Conservation (phyloP, 176 grass and related monocot genomes). For the Canna indica region DNA sequence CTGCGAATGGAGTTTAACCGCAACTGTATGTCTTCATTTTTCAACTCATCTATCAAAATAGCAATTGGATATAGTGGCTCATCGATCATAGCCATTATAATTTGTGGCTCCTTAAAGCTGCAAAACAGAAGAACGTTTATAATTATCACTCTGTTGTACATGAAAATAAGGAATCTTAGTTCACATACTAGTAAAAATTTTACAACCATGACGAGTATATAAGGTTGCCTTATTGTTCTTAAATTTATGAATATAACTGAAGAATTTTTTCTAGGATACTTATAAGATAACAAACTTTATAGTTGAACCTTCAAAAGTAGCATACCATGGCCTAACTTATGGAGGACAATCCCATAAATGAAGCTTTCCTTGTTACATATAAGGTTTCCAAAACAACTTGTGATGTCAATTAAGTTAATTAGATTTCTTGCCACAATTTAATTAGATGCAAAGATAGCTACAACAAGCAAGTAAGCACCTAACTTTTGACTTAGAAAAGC, state of each 20-base stretch:
- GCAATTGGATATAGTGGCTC: slow-evolving; percentile 92
- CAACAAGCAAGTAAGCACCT: background rate
- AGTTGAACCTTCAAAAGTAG: background rate
- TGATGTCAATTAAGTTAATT: background rate
- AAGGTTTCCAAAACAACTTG: background rate
- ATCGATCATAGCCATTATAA: slow-evolving; percentile 71
- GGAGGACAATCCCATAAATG: background rate
- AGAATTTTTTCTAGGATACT: background rate
- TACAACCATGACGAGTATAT: background rate
- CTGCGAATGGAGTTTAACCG: slow-evolving; percentile 87
- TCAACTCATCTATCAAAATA: slow-evolving; percentile 87
- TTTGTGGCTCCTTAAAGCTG: background rate
- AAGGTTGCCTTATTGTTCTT: background rate
- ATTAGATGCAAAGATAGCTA: no score
- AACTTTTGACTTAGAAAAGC: background rate
- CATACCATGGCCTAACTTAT: background rate
- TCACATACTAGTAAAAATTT: background rate
- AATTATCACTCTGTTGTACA: background rate
- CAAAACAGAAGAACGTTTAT: background rate
- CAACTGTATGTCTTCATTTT: slow-evolving; percentile 93
- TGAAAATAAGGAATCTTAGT: background rate
- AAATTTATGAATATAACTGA: background rate
- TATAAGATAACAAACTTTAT: background rate
- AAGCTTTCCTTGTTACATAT: background rate
- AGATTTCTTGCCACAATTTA: no score